Evolutionary conservation across 208 protist genomes (phyloP), one percentile per base, ranked within the genome.

Genomic region (Novymonas esmeraldas): DNA sequence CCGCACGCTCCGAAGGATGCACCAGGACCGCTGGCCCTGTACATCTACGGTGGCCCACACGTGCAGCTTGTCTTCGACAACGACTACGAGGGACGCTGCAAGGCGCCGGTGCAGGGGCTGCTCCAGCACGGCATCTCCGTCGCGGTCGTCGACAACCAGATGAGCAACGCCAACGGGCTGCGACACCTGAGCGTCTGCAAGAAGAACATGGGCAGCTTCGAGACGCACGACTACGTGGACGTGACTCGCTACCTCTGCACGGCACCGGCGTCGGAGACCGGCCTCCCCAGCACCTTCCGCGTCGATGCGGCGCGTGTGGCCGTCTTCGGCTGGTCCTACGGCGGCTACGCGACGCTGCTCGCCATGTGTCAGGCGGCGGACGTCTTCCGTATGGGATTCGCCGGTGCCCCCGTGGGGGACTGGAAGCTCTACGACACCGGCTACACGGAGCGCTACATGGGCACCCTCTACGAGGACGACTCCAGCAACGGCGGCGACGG

Each of bases 371-470:
- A 93, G 66, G 85, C 87, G 2, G 48, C 89, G 13, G 70, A 93
- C 55, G 73, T 90, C 10, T 97, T 97, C 54, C 76, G 85, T 46
- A 82, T 95, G 1, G 92, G 89, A 44, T 89, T 92, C 56, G 74
- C 89, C 1, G 92, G 92, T 7, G 92, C 92, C 2, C 92, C 92
- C 2, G 90, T 97, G 1, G 79, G 81, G 1, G 89, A 95, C 70
- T 97, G 90, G 88, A 78, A 67, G 45, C 76, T 95, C n/a, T 97
- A 97, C 73, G 90, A 97, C 74, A 95, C 86, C 0, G 88, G 84
- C 36, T 95, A 97, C 81, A 97, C 92, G 14, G 90, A 95, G 61
- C 85, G 92, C 31, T 97, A 97, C 76, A 85, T 97, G 77, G 92
- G 90, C 16, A 76, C 87, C 14, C 78, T 93, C 41, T 73, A 76